Evolutionary conservation across 495 filamentous ascomycete species (phyloP).

Genomic region (Emericellopsis terricola): DNA sequence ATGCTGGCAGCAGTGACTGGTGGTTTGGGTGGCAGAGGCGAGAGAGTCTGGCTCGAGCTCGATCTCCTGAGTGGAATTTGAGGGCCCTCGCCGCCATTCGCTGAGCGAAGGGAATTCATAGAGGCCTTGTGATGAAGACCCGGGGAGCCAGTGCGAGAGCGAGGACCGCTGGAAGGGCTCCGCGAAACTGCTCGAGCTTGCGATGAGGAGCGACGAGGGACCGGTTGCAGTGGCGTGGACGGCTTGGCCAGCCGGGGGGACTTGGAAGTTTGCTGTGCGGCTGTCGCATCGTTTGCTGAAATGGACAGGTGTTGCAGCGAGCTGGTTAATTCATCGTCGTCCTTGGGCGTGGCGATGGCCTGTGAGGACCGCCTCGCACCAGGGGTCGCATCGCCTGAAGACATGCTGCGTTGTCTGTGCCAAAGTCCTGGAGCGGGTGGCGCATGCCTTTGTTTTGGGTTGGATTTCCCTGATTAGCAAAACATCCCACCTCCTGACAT

Average conservation of each 20-base stretch:
- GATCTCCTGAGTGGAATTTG: conserved; percentile 28
- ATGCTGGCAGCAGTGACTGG: conserved; percentile 45
- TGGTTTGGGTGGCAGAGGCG: conserved; percentile 14
- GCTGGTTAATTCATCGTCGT: neutral
- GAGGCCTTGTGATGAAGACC: conserved; percentile 33
- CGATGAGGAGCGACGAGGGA: conserved; percentile 13
- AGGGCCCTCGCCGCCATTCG: conserved; percentile 22
- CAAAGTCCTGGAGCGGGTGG: no score
- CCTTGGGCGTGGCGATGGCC: no score
- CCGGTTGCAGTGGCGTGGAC: conserved; percentile 8
- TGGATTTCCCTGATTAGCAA: no score
- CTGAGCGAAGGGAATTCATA: conserved; percentile 33
- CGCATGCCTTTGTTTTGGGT: no score
- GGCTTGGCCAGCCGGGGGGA: conserved; percentile 10
- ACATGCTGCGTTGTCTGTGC: no score
- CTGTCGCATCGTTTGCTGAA: neutral
- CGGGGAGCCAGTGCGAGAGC: conserved; percentile 30
- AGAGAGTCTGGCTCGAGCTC: conserved; percentile 13
- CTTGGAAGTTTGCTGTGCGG: neutral
- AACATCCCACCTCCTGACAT: no score
- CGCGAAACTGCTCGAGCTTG: conserved; percentile 19
- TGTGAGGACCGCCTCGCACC: no score
- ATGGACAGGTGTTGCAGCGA: neutral
- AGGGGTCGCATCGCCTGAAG: no score
- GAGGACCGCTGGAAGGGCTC: conserved; percentile 30